phyloP scores from a whole-genome alignment of 495 filamentous ascomycete species.

The Elasticomyces elasticus region DNA sequence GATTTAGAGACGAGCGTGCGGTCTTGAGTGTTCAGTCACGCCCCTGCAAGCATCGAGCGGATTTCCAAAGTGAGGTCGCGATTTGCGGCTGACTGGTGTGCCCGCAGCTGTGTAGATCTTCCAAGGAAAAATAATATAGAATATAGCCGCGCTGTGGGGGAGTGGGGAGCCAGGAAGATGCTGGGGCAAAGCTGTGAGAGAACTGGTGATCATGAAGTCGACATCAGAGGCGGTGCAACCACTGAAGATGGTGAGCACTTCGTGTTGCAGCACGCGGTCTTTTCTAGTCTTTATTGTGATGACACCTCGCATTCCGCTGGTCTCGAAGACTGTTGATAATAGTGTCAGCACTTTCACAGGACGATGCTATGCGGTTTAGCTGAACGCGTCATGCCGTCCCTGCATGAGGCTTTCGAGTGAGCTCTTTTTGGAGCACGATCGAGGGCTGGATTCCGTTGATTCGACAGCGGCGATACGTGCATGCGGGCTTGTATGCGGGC shows the following conservation, averaged over 20 bases:
- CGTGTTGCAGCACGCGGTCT: too few species aligned
- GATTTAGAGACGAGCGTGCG: background rate
- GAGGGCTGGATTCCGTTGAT: background rate
- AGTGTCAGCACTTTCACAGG: background rate
- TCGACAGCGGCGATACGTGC: background rate
- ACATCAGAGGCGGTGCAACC: too few species aligned
- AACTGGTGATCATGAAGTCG: too few species aligned
- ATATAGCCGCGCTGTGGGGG: background rate
- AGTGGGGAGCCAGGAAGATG: background rate
- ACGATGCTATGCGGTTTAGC: background rate
- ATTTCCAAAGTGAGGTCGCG: background rate
- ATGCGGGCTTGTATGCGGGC: background rate
- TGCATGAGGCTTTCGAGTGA: background rate
- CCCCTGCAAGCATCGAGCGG: background rate
- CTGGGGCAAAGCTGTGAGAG: too few species aligned
- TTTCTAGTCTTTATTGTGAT: background rate
- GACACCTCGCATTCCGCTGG: background rate
- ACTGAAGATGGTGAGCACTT: too few species aligned
- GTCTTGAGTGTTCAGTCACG: too few species aligned
- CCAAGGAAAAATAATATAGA: background rate
- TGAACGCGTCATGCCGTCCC: background rate
- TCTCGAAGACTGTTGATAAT: too few species aligned
- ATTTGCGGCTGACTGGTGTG: background rate
- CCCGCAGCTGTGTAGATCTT: background rate
- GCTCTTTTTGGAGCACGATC: background rate